Percentiles rank a stretch among this genome's conserved stretches.
Conservation (phyloP, 2,329 filamentous ascomycete genomes). For the Ascochyta viciae-villosae region DNA sequence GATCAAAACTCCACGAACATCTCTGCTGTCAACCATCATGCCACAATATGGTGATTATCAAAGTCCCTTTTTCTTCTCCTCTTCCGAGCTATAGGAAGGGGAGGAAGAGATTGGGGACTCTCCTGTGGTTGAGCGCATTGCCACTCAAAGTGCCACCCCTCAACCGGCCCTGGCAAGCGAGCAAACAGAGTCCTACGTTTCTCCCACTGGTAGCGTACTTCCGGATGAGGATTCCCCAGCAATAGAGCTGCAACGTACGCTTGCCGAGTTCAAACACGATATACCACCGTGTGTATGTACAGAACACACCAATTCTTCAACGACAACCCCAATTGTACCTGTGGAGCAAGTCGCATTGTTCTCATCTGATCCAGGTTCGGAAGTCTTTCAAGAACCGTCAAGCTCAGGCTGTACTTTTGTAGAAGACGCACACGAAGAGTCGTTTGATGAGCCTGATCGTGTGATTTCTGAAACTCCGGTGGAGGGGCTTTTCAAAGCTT, state of each 20-base stretch:
- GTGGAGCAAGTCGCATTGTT: neutral
- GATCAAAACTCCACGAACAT: neutral
- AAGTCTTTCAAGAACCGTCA: neutral
- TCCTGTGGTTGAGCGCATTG: slow-evolving; percentile 2
- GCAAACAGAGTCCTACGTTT: neutral
- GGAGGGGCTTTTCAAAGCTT: neutral
- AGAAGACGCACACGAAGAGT: neutral
- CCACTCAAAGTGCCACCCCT: neutral
- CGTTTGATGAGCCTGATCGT: no score
- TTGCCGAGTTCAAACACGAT: neutral
- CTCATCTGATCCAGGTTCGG: neutral
- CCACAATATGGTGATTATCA: neutral
- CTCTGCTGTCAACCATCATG: neutral
- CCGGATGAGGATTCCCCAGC: neutral
- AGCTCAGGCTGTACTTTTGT: neutral
- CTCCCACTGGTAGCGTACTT: neutral
- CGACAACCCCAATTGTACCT: neutral
- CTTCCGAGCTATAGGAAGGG: slow-evolving; percentile 11
- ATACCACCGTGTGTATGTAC: neutral
- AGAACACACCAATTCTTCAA: neutral
- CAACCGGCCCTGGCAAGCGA: neutral
- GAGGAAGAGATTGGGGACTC: neutral
- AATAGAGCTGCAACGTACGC: neutral
- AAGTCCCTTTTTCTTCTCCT: slow-evolving; percentile 10
- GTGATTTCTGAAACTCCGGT: neutral